Evolutionary conservation across 164 flowering plant genomes (phyloP).

Genomic region (Sedum album): DNA sequence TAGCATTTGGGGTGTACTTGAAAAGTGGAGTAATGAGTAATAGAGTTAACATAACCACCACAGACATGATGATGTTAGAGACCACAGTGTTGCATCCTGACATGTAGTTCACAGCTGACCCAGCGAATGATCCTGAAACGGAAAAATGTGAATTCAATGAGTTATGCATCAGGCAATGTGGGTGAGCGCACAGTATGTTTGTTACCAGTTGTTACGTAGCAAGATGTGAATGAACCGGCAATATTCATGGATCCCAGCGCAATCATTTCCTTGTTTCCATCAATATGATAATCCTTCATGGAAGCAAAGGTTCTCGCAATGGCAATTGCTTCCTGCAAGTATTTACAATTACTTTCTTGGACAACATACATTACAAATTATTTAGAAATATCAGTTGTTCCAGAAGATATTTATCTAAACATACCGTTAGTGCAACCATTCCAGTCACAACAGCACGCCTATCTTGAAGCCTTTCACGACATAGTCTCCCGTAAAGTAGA

Average conservation of each 20-base stretch:
- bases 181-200: neutral
- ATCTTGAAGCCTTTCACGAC: constrained; percentile 52
- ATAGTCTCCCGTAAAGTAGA: constrained; percentile 57
- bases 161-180: too few relatives aligned
- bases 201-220: constrained; percentile 75
- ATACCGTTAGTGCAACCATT: constrained; percentile 60
- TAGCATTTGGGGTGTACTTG: constrained; percentile 89
- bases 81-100: constrained; percentile 88
- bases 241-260: constrained; percentile 87
- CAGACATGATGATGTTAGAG: constrained; percentile 89
- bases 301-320: constrained; percentile 91
- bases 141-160: neutral
- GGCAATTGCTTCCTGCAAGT: constrained; percentile 63
- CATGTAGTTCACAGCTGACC: constrained; percentile 91
- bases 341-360: neutral
- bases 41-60: constrained; percentile 61
- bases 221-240: constrained; percentile 83
- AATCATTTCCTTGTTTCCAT: constrained; percentile 96
- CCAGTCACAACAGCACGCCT: constrained; percentile 77
- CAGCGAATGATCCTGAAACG: constrained; percentile 58
- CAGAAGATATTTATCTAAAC: neutral
- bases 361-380: neutral
- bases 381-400: too few relatives aligned
- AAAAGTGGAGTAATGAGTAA: constrained; percentile 72
- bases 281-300: constrained; percentile 79